Percentiles rank a stretch among this genome's conserved stretches.
phyloP scores from a whole-genome alignment of 306 rosid genomes.

The Pyrus bretschneideri region DNA sequence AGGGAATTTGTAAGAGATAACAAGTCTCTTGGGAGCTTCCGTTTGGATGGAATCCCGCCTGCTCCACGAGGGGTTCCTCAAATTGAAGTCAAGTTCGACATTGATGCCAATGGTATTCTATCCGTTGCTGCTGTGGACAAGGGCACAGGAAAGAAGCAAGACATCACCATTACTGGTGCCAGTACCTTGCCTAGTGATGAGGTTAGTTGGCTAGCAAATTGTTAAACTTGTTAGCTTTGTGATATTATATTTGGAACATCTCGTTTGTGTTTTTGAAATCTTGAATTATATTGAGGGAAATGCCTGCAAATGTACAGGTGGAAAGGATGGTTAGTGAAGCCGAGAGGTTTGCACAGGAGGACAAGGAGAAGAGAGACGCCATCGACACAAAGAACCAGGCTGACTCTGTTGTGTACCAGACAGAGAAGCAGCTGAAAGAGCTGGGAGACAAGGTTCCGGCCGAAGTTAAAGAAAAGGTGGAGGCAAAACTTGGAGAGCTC shows the following conservation, averaged over 20 bases:
- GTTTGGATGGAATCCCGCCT: slow-evolving; percentile 90
- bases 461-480: slow-evolving; percentile 90
- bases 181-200: slow-evolving; percentile 90
- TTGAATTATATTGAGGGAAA: not conserved
- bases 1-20: slow-evolving; percentile 94
- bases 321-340: slow-evolving; percentile 79
- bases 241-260: not conserved
- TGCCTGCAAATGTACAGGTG: slow-evolving; percentile 42
- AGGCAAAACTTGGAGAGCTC: slow-evolving; percentile 72
- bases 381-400: slow-evolving; percentile 94
- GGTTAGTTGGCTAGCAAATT: slow-evolving; percentile 35
- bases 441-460: slow-evolving; percentile 87
- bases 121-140: slow-evolving; percentile 85
- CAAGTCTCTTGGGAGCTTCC: slow-evolving; percentile 95
- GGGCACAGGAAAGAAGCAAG: slow-evolving; percentile 94
- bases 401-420: slow-evolving; percentile 78
- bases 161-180: slow-evolving; percentile 94
- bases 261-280: not conserved
- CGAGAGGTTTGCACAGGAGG: slow-evolving; percentile 73
- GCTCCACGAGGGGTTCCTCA: slow-evolving; percentile 98
- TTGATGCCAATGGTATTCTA: slow-evolving; percentile 89
- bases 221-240: not conserved
- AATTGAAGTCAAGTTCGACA: slow-evolving; percentile 93
- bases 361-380: slow-evolving; percentile 89
- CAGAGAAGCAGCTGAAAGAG: slow-evolving; percentile 85